Percentiles rank a stretch among this genome's conserved stretches.
These are phyloP conservation scores for Ophiostoma sp. DNA, from an alignment of 2,329 filamentous ascomycete species.

Conservation along the genomic window DNA sequence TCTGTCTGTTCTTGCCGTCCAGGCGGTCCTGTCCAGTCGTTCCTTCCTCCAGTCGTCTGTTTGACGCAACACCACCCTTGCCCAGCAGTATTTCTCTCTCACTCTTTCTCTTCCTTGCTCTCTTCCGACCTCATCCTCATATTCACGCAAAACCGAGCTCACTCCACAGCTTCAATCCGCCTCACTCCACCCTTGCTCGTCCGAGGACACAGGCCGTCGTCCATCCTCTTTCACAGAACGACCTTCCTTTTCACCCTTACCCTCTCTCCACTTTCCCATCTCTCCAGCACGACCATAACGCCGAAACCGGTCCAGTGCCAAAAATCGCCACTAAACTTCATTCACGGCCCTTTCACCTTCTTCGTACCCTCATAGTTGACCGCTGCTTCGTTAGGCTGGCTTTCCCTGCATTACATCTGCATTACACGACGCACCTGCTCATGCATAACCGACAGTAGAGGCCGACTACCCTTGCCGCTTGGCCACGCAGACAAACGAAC, in stretches of 20 bases:
- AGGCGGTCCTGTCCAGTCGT: not conserved
- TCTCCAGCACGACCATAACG: conserved; percentile 7
- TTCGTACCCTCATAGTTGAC: not conserved
- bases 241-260: conserved; percentile 2
- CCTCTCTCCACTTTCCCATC: not conserved
- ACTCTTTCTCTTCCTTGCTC: not conserved
- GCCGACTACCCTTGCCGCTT: not conserved
- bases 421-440: conserved; percentile 1
- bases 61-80: not conserved
- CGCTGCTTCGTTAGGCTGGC: conserved; percentile 20
- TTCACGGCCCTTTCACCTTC: not conserved
- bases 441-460: conserved; percentile 13
- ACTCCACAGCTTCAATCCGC: not conserved
- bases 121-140: not conserved
- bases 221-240: not conserved
- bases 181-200: not conserved
- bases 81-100: not conserved
- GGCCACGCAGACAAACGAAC: not conserved
- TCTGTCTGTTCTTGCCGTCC: not conserved
- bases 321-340: conserved; percentile 6
- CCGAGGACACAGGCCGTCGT: not conserved
- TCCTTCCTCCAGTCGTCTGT: not conserved
- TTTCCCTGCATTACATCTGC: conserved; percentile 16
- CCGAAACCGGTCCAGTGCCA: conserved; percentile 18
- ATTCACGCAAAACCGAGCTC: not conserved